phyloP scores from a whole-genome alignment of 257 asterid genomes.

The Primulina eburnea region DNA sequence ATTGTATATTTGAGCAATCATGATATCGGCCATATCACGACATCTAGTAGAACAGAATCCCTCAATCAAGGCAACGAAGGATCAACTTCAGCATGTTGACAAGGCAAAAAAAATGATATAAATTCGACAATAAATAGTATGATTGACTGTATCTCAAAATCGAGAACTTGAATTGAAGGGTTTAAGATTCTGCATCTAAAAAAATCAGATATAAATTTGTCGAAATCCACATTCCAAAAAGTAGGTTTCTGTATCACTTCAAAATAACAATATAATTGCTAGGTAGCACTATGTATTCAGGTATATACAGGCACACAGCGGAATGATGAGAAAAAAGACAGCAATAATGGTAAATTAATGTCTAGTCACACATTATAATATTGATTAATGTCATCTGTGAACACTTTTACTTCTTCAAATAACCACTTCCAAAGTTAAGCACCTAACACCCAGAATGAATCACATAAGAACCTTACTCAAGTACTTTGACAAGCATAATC shows the following conservation, averaged over 20 bases:
- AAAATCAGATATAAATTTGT: too few species aligned
- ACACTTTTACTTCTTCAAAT: not conserved
- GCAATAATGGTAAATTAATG: not conserved
- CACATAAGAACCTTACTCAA: not conserved
- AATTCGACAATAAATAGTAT: too few species aligned
- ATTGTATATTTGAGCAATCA: not conserved
- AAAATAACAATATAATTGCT: not conserved
- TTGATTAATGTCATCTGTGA: not conserved
- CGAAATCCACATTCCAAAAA: not conserved
- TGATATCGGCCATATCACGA: not conserved
- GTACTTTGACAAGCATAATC: conserved; percentile 3
- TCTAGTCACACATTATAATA: not conserved
- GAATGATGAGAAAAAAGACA: not conserved
- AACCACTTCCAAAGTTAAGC: not conserved
- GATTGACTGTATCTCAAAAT: not conserved
- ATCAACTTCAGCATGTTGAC: not conserved
- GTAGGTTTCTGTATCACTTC: not conserved
- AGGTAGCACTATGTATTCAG: not conserved
- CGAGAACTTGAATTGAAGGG: not conserved
- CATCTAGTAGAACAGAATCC: not conserved
- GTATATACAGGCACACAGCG: not conserved
- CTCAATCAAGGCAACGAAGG: not conserved
- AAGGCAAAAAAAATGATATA: too few species aligned
- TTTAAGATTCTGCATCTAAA: not conserved
- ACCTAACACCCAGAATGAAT: not conserved